A percentile compares a stretch with the other conserved stretches of the same genome.
These are phyloP conservation scores for Paramecium octaurelia DNA, from an alignment of 73 alveolate genomes.

Conservation along the genomic window DNA sequence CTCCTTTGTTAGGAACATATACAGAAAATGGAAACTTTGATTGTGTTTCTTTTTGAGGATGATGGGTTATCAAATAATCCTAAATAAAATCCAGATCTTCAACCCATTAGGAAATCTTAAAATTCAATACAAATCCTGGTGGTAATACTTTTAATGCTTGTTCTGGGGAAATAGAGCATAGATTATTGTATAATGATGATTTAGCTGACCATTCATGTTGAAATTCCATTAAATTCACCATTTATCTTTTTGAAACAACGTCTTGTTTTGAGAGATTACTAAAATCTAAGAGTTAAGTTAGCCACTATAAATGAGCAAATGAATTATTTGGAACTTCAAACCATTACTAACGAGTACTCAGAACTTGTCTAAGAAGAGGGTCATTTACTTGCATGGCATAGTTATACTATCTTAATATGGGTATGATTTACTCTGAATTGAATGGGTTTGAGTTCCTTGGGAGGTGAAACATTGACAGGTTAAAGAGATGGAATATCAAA, in stretches of 20 bases:
- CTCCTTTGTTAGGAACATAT: neutral
- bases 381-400: neutral
- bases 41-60: neutral
- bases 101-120: neutral
- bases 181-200: neutral
- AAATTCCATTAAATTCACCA: neutral
- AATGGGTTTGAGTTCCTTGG: neutral
- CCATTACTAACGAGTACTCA: neutral
- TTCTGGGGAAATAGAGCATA: neutral
- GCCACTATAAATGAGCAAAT: constrained; percentile 32
- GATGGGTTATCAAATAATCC: neutral
- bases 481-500: neutral
- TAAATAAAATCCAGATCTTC: neutral
- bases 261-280: neutral
- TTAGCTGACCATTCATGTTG: neutral
- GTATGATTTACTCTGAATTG: constrained; percentile 11
- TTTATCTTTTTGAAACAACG: constrained; percentile 1
- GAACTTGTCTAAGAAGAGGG: neutral
- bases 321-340: neutral
- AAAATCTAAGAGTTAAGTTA: neutral
- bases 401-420: neutral
- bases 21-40: neutral
- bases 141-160: neutral
- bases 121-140: neutral
- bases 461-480: neutral